Conservation (phyloP, 2,329 filamentous ascomycete species). For the Teratosphaeria epicoccoides region DNA sequence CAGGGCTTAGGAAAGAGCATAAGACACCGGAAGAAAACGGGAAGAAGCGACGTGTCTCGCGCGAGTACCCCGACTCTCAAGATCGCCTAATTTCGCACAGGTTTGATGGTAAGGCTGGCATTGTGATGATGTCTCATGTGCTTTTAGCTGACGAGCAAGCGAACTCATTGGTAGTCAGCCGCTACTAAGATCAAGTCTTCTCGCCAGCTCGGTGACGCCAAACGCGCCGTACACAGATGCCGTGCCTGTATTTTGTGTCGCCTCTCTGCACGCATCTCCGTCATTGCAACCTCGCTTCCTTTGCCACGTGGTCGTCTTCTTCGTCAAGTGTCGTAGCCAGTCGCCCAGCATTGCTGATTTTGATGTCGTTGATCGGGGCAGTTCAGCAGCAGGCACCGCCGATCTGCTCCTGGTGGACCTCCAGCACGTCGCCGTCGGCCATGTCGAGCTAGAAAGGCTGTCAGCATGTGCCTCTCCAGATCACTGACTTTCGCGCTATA, state of each 20-base stretch:
- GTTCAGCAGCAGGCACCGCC: constrained; percentile 38
- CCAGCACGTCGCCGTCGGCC: constrained; percentile 88
- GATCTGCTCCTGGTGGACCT: constrained; percentile 97
- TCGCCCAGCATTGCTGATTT: background rate
- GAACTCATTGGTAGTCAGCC: background rate
- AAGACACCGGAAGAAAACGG: too few species aligned
- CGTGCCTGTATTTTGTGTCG: background rate
- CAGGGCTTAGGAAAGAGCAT: background rate
- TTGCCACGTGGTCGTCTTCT: background rate
- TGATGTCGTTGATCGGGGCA: background rate
- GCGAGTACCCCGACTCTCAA: background rate
- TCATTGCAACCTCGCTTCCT: background rate
- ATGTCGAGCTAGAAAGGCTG: constrained; percentile 66
- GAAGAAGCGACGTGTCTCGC: too few species aligned
- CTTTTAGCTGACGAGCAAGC: background rate
- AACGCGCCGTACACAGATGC: background rate
- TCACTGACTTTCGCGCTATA: constrained; percentile 16
- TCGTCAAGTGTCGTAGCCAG: background rate
- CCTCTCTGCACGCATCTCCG: background rate
- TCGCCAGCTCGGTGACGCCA: background rate
- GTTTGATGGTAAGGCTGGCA: background rate
- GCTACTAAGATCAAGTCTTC: background rate
- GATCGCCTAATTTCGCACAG: background rate
- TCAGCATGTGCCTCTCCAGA: constrained; percentile 1
- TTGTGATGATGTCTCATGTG: background rate